Evolutionary conservation across 768 basidiomycete species (phyloP).

Genomic region (Tricholoma bakamatsutake): DNA sequence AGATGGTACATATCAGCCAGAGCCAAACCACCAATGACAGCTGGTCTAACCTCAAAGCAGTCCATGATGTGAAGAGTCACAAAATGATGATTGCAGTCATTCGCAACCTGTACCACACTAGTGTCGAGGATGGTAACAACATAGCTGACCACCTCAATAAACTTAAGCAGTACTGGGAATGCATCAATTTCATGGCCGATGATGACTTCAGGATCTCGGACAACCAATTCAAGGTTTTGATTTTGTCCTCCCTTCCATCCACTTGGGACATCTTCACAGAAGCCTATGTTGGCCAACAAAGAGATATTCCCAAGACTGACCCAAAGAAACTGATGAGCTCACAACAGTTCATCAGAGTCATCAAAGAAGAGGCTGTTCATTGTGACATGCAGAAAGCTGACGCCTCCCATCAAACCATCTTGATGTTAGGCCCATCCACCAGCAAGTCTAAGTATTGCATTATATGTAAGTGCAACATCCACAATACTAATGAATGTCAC

Average conservation of each 20-base stretch:
- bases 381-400: too few species aligned
- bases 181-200: not conserved
- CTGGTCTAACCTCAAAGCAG: too few species aligned
- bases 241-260: not conserved
- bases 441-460: too few species aligned
- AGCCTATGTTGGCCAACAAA: not conserved
- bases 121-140: not conserved
- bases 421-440: too few species aligned
- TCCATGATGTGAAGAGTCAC: too few species aligned
- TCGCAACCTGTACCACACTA: not conserved
- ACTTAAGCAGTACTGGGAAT: too few species aligned
- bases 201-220: not conserved
- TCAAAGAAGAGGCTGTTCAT: too few species aligned
- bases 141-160: not conserved
- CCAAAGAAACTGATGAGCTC: not conserved
- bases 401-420: too few species aligned
- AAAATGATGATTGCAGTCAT: too few species aligned
- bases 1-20: too few species aligned
- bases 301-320: not conserved
- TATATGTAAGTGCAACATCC: too few species aligned
- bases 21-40: too few species aligned
- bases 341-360: not conserved
- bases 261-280: not conserved
- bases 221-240: not conserved
- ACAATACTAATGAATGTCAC: not conserved